phyloP scores from a whole-genome alignment of 192 early-diverging fungal genomes.

The Gaertneriomyces semiglobifer region DNA sequence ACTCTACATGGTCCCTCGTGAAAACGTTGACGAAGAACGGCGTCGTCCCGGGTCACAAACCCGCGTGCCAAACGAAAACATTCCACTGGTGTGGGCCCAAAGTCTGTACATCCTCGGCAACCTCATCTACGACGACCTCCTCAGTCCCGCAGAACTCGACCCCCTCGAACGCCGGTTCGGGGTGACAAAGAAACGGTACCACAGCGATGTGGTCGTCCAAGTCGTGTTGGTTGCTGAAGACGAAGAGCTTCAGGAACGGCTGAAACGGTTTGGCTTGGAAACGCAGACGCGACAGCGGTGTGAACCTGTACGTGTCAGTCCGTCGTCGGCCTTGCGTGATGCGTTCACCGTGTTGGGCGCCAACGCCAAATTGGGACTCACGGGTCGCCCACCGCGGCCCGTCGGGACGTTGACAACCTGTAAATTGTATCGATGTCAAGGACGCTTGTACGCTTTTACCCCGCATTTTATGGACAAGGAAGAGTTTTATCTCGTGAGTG shows the following conservation, averaged over 20 bases:
- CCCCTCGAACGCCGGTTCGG: slow-evolving; percentile 72
- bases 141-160: slow-evolving; percentile 77
- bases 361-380: slow-evolving; percentile 74
- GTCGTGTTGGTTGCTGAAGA: slow-evolving; percentile 76
- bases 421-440: slow-evolving; percentile 78
- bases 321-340: slow-evolving; percentile 71
- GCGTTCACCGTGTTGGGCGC: slow-evolving; percentile 69
- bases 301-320: slow-evolving; percentile 64
- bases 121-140: slow-evolving; percentile 70
- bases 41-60: slow-evolving; percentile 64
- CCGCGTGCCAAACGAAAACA: slow-evolving; percentile 77
- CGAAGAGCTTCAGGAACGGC: slow-evolving; percentile 61
- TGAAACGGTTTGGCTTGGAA: slow-evolving; percentile 73
- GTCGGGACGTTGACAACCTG: slow-evolving; percentile 76
- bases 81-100: slow-evolving; percentile 85
- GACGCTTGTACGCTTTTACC: slow-evolving; percentile 75
- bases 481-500: slow-evolving; percentile 81
- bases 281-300: slow-evolving; percentile 75
- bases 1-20: slow-evolving; percentile 76
- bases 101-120: slow-evolving; percentile 74
- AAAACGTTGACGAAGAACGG: slow-evolving; percentile 68
- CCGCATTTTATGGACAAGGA: slow-evolving; percentile 86
- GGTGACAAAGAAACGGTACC: slow-evolving; percentile 44
- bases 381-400: slow-evolving; percentile 72
- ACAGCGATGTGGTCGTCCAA: slow-evolving; percentile 68